A percentile compares a stretch with the other conserved stretches of the same genome.
These are phyloP conservation scores for Russula virescens DNA, from an alignment of 768 basidiomycete species.

Conservation along the genomic window DNA sequence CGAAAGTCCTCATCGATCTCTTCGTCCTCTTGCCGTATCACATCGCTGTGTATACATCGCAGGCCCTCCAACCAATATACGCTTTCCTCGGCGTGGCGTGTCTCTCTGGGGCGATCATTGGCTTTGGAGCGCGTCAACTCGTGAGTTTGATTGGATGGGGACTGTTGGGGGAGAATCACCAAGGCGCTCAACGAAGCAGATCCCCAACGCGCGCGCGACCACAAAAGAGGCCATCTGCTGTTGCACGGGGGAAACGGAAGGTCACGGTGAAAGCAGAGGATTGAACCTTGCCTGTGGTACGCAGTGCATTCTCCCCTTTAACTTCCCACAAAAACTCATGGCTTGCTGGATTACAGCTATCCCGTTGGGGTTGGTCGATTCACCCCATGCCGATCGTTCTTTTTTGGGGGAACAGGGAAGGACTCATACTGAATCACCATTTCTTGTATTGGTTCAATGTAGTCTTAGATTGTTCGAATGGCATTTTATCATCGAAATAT, in stretches of 20 bases:
- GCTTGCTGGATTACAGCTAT: neutral
- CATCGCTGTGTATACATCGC: neutral
- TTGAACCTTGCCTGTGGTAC: slow-evolving; percentile 1
- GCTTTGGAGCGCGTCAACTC: slow-evolving; percentile 15
- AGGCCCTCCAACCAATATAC: slow-evolving; percentile 24
- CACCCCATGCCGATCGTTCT: neutral
- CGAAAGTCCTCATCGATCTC: slow-evolving; percentile 12
- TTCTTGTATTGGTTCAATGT: slow-evolving; percentile 17
- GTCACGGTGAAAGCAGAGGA: slow-evolving; percentile 12
- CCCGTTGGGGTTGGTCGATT: neutral
- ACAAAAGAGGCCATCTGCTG: slow-evolving; percentile 11
- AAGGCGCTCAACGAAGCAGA: neutral
- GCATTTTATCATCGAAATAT: neutral
- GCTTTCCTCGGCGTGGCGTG: slow-evolving; percentile 21
- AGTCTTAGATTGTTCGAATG: neutral
- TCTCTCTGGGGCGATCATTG: slow-evolving; percentile 16
- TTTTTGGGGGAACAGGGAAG: neutral
- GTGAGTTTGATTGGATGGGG: slow-evolving; percentile 13
- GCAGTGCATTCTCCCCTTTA: neutral
- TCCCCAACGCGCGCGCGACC: slow-evolving; percentile 11
- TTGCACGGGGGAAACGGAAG: slow-evolving; percentile 19
- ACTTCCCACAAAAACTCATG: neutral
- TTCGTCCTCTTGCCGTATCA: slow-evolving; percentile 16
- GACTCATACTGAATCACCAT: neutral
- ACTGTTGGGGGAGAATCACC: slow-evolving; percentile 3